Evolutionary conservation across 2,329 filamentous ascomycete genomes (phyloP).

Genomic region (Ophiocordyceps camponoti-floridani): DNA sequence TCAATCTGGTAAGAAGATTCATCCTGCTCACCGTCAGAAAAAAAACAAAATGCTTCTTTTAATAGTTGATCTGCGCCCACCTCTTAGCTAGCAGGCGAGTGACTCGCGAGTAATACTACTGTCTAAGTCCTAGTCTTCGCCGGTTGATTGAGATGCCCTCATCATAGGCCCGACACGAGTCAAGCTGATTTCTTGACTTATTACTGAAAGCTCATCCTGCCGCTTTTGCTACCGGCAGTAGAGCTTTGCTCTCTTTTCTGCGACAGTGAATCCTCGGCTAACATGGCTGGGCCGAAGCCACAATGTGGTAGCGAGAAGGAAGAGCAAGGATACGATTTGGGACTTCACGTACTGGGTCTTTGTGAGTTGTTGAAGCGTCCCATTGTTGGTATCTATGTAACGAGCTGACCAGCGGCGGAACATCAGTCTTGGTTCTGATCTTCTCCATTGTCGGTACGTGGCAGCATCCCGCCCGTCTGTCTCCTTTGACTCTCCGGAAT

Average conservation of each 20-base stretch:
- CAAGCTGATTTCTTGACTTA: neutral
- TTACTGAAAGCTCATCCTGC: neutral
- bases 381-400: neutral
- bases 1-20: neutral
- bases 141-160: neutral
- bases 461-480: no score
- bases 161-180: neutral
- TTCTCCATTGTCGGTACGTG: conserved; percentile 10
- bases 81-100: neutral
- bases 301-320: conserved; percentile 9
- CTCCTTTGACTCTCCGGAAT: neutral
- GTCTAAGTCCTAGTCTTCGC: neutral
- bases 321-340: conserved; percentile 9
- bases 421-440: conserved; percentile 10
- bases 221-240: neutral
- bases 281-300: conserved; percentile 7
- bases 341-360: conserved; percentile 11
- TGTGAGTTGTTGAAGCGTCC: conserved; percentile 7
- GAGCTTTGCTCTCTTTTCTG: neutral
- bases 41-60: no score
- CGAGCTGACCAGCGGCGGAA: neutral
- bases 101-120: neutral
- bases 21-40: no score
- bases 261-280: neutral
- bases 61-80: no score